Base-by-base conservation (phyloP, 2,329 filamentous ascomycete genomes). In the Albifimbria verrucaria region DNA sequence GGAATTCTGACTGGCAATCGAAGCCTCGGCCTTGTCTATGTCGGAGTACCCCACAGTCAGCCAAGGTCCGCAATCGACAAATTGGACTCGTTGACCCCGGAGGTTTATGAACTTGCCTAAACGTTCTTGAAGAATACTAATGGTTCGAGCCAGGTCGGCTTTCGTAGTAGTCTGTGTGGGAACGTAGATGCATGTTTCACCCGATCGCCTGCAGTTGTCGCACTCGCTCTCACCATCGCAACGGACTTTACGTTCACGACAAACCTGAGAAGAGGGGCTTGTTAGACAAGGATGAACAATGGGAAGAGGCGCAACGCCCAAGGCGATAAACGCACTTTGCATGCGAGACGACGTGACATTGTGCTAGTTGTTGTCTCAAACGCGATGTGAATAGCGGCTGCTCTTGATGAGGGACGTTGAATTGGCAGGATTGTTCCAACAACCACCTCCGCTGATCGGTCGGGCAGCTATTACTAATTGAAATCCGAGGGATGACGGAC, bases 201-300 rank as follows among this genome's bases (percentile, higher is more conserved):
- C 51, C 10, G 51, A 44, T 11, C 51, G 45, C 43, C 26, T 26
- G 15, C 51, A 52, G 32, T 52, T 52, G 24, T 48, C 45, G 17
- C 51, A 52, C 17, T 18, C 44, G 51, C 21, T 52, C 15, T 42
- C 51, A 2, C 51, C 51, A 48, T 48, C 51, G 32, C 51, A 52
- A 11, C 51, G 44, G 20, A 52, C 46, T 32, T 52, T 52, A 45
- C 51, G 51, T 15, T 52, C 51, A 3, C 51, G 44, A 23, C 51
- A 52, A n/a, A n/a, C n/a, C n/a, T n/a, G n/a, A n/a, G n/a, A n/a
- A n/a, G n/a, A n/a, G n/a, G n/a, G n/a, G n/a, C n/a, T n/a, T 44
- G 42, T 44, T 44, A 11, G 18, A 44, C 42, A 44, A 4, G 5
- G 32, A n/a, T 39, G 15, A 15, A 39, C 6, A 4, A 17, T 39